Evolutionary conservation across 176 grass and related monocot species (phyloP).

Genomic region (Zizania latifolia): DNA sequence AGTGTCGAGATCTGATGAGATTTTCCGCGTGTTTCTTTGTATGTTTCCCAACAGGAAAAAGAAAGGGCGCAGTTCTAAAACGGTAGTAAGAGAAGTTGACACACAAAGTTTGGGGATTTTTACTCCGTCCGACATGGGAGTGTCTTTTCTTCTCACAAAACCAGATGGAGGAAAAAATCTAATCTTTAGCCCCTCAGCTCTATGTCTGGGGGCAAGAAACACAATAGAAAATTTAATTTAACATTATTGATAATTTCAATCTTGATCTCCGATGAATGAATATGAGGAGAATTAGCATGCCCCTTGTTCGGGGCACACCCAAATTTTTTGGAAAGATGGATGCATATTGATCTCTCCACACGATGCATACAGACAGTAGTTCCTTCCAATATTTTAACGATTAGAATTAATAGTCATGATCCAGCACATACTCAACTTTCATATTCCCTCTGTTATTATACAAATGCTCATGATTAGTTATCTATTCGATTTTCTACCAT

Average conservation of each 20-base stretch:
- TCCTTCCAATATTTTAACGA: neutral
- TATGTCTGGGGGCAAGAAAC: conserved; percentile 5
- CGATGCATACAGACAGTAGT: too few species aligned
- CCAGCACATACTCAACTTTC: neutral
- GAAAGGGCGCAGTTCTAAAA: conserved; percentile 74
- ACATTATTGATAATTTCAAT: conserved; percentile 9
- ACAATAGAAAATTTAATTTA: neutral
- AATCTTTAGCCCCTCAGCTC: neutral
- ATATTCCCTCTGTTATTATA: neutral
- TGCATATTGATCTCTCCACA: neutral
- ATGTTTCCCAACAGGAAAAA: conserved; percentile 83
- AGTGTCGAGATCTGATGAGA: conserved; percentile 66
- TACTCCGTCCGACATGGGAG: conserved; percentile 70
- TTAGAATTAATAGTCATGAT: neutral
- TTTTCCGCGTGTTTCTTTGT: conserved; percentile 85
- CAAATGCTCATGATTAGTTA: neutral
- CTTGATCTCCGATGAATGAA: conserved; percentile 39
- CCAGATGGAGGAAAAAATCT: neutral
- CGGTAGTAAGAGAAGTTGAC: conserved; percentile 63
- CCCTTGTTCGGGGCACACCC: neutral
- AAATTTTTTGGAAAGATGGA: neutral
- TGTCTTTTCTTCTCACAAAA: conserved; percentile 55
- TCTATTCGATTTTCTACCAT: neutral
- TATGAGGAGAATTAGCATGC: conserved; percentile 22
- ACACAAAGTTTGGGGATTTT: conserved; percentile 50